Conservation (phyloP, 2,329 filamentous ascomycete genomes). For the Mycosphaerelloides madeirae region DNA sequence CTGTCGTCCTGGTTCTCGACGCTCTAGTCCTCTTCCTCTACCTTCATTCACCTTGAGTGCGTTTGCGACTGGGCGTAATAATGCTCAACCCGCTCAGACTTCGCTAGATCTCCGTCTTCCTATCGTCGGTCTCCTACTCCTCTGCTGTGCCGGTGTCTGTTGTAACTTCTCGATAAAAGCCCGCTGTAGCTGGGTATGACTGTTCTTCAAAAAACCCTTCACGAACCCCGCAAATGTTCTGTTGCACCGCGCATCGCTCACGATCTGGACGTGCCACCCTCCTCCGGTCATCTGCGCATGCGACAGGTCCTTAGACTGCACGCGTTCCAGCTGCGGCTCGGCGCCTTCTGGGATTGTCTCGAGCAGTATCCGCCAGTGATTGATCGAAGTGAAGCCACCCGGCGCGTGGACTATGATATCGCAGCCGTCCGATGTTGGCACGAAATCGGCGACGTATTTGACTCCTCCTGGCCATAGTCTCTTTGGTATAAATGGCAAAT, state of each 20-base stretch:
- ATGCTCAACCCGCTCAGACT: too few species aligned
- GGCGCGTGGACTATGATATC: constrained; percentile 33
- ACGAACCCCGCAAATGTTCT: constrained; percentile 31
- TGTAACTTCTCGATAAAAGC: constrained; percentile 30
- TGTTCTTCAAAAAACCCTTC: constrained; percentile 31
- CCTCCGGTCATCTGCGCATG: constrained; percentile 18
- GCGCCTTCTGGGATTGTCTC: constrained; percentile 21
- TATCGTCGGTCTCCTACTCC: constrained; percentile 17
- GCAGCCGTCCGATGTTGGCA: constrained; percentile 28
- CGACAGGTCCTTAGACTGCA: constrained; percentile 20
- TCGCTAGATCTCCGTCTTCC: constrained; percentile 17
- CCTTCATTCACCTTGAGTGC: too few species aligned
- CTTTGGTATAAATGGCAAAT: constrained; percentile 34
- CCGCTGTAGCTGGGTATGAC: constrained; percentile 26
- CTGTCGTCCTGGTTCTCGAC: too few species aligned
- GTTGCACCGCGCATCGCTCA: constrained; percentile 30
- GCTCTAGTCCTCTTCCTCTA: too few species aligned
- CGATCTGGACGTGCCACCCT: constrained; percentile 30
- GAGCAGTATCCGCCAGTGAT: constrained; percentile 30
- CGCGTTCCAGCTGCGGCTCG: constrained; percentile 8
- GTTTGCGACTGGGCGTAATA: too few species aligned
- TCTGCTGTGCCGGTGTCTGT: constrained; percentile 8
- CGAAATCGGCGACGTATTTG: constrained; percentile 29
- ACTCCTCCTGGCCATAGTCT: constrained; percentile 32
- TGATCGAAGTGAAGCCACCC: constrained; percentile 32